Base-by-base conservation (phyloP, 1,139 yeast genomes). In the Yamadazyma mexicana region DNA sequence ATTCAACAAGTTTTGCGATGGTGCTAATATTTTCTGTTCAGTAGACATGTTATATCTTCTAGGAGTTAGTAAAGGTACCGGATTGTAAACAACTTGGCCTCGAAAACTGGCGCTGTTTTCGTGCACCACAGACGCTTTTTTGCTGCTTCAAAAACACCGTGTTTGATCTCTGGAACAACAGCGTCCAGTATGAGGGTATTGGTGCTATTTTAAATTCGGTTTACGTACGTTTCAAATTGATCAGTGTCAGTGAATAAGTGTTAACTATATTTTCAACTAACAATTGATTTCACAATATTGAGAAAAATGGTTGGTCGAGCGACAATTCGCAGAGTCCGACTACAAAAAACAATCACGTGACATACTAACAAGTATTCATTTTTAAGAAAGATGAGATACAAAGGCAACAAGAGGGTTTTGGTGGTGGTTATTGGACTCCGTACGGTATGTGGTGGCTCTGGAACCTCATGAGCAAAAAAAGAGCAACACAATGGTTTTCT, bases 1-100 rank as follows among this genome's bases (percentile, higher is more conserved):
- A 61, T 85, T 84, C 56, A 86, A 74, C 55, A 86, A 77, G 59
- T 81, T 77, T 64, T 81, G 86, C 39, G 87, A 81, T 40, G 86
- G 70, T 29, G 79, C 58, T 44, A 73, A 66, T 52, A 68, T 59
- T 52, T 58, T 56, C 48, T 61, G 63, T 52, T 59, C 63, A 33
- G 64, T 45, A 52, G 55, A 51, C 46, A 40, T 42, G 28, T 28
- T 32, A 16, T 11, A 15, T 20, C 22, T 20, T 28, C 20, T 11
- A 17, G 4, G 11, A 16, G 37, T 34, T 34, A 34, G 37, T 34
- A 34, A 16, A 6, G 8, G 22, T 6, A 8, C 8, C 8, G 8
- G 8, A 8, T 20, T 17, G 8, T 12, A 27, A 27, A 27, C 16
- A 27, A 20, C n/a, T 20, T 20, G 22, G 8, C 22, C 22, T 22